A percentile compares a stretch with the other conserved stretches of the same genome.
Conservation (phyloP, 1,139 yeast species). For the Candida glucosophila region DNA sequence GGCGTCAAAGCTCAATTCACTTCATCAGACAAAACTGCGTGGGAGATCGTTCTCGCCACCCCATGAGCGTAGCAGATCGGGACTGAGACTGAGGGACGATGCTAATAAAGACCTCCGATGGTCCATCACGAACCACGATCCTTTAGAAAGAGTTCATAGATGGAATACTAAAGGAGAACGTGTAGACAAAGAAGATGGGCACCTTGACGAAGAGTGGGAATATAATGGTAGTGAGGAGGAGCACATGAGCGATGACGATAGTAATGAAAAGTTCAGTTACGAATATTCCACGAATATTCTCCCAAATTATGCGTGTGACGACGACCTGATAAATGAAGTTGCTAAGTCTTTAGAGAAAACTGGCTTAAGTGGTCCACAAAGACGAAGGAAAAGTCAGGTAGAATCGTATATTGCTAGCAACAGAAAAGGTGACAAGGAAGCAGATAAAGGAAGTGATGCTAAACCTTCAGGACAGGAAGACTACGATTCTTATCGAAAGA, state of each 20-base stretch:
- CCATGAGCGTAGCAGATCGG: slow-evolving; percentile 27
- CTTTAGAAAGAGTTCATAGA: slow-evolving; percentile 52
- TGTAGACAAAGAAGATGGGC: slow-evolving; percentile 7
- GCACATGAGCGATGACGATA: slow-evolving; percentile 56
- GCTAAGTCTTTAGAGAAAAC: slow-evolving; percentile 37
- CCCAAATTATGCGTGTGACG: slow-evolving; percentile 51
- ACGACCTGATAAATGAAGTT: slow-evolving; percentile 36
- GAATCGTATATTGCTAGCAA: slow-evolving; percentile 43
- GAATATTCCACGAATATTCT: slow-evolving; percentile 54
- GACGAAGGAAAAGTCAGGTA: slow-evolving; percentile 37
- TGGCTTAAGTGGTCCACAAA: slow-evolving; percentile 29
- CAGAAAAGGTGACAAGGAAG: slow-evolving; percentile 32
- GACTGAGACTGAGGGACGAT: slow-evolving; percentile 31
- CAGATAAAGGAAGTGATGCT: slow-evolving; percentile 15
- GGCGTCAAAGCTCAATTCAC: too few relatives aligned
- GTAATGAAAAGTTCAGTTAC: slow-evolving; percentile 47
- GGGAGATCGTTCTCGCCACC: too few relatives aligned
- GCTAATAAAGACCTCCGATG: slow-evolving; percentile 34
- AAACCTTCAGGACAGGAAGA: too few relatives aligned
- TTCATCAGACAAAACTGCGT: too few relatives aligned
- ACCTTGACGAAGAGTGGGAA: slow-evolving; percentile 17
- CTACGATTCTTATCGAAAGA: too few relatives aligned
- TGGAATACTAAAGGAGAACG: too few relatives aligned
- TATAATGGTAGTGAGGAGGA: slow-evolving; percentile 54
- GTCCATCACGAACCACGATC: slow-evolving; percentile 47